Percentiles rank a stretch among this genome's conserved stretches.
These are phyloP conservation scores for Colletotrichum abscissum DNA, from an alignment of 2,329 filamentous ascomycete genomes.

Conservation along the genomic window DNA sequence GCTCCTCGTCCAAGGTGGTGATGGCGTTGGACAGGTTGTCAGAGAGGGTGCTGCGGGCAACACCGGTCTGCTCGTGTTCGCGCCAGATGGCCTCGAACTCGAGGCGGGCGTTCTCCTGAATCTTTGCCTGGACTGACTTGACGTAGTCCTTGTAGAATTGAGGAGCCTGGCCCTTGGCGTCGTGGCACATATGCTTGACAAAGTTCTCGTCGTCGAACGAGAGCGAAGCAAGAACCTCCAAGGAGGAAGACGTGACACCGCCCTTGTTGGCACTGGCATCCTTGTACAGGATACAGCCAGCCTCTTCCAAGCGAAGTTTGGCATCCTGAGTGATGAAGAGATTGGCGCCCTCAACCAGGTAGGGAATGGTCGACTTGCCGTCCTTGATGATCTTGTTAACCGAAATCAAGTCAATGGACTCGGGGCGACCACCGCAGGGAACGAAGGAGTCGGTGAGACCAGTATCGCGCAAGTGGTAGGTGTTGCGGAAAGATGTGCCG, in stretches of 20 bases:
- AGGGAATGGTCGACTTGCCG: slow-evolving; percentile 88
- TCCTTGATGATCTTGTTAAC: slow-evolving; percentile 90
- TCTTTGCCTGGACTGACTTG: slow-evolving; percentile 88
- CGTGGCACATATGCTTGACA: slow-evolving; percentile 92
- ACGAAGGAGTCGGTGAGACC: slow-evolving; percentile 90
- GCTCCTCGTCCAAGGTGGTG: slow-evolving; percentile 95
- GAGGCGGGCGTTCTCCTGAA: slow-evolving; percentile 88
- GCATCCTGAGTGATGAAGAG: slow-evolving; percentile 99
- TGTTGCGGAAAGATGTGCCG: slow-evolving; percentile 96
- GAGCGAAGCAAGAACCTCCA: slow-evolving; percentile 93
- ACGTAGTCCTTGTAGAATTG: slow-evolving; percentile 96
- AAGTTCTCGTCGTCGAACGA: slow-evolving; percentile 94
- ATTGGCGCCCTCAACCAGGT: slow-evolving; percentile 98
- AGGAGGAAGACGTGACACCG: slow-evolving; percentile 95
- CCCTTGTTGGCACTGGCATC: slow-evolving; percentile 99
- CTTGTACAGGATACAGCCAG: slow-evolving; percentile 96
- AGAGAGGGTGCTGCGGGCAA: slow-evolving; percentile 85
- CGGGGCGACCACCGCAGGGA: slow-evolving; percentile 94
- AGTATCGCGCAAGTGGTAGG: slow-evolving; percentile 87
- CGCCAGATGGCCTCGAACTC: slow-evolving; percentile 99
- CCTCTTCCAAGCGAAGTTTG: slow-evolving; percentile 92
- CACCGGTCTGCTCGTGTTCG: slow-evolving; percentile 85
- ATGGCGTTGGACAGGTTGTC: slow-evolving; percentile 93
- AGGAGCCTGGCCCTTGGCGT: slow-evolving; percentile 76
- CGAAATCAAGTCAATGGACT: slow-evolving; percentile 93